Conservation (phyloP, 176 grass and related monocot species). For the Aegilops speltoides region DNA sequence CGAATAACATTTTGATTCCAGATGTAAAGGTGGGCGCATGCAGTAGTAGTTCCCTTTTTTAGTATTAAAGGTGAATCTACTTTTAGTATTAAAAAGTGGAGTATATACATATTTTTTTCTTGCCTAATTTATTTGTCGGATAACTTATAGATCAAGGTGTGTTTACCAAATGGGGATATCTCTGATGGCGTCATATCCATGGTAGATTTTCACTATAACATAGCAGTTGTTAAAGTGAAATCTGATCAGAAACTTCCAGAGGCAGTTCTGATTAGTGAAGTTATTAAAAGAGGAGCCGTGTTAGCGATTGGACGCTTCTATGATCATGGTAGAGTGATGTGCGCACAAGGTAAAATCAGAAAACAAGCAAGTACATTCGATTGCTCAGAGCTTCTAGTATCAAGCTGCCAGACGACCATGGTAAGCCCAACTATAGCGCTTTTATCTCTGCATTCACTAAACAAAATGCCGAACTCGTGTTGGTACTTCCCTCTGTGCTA, state of each 20-base stretch:
- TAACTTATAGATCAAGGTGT: neutral
- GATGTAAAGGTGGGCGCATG: neutral
- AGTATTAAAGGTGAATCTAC: neutral
- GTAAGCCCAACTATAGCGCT: neutral
- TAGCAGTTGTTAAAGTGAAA: neutral
- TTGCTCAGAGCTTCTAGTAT: neutral
- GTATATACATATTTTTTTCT: neutral
- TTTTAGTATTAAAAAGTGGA: neutral
- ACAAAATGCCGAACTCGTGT: too few relatives aligned
- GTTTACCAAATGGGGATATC: neutral
- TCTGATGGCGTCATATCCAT: neutral
- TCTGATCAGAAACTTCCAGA: neutral
- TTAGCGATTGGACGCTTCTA: slow-evolving; percentile 16
- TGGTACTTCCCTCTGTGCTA: too few relatives aligned
- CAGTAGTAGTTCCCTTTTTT: neutral
- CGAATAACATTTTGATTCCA: neutral
- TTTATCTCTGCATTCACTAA: too few relatives aligned
- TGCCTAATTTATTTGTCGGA: neutral
- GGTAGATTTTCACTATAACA: slow-evolving; percentile 11
- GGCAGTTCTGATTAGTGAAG: neutral
- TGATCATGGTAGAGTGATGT: neutral
- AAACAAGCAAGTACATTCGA: neutral
- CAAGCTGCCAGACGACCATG: slow-evolving; percentile 16
- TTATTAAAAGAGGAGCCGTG: neutral
- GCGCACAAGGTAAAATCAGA: neutral